Percentiles rank a stretch among this genome's conserved stretches.
These are phyloP conservation scores for Dimocarpus longan DNA, from an alignment of 345 rosid genomes.

Conservation along the genomic window DNA sequence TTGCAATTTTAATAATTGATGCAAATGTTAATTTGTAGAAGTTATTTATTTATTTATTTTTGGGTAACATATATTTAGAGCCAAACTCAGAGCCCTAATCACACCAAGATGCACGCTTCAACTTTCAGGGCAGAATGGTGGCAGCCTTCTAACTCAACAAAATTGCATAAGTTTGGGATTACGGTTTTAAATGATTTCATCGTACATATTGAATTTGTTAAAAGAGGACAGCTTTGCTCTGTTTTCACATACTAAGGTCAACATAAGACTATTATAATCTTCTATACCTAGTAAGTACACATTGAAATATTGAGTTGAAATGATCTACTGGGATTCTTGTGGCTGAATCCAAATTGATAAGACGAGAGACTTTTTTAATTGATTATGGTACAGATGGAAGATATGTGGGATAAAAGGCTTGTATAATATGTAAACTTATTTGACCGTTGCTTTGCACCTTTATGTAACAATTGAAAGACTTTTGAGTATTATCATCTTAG, in stretches of 20 bases:
- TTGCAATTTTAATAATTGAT: not conserved
- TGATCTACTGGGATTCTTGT: not conserved
- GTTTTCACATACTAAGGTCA: not conserved
- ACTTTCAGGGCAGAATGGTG: not conserved
- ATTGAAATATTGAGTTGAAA: not conserved
- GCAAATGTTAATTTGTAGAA: not conserved
- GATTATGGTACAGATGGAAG: not conserved
- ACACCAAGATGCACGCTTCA: not conserved
- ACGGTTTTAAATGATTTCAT: not conserved
- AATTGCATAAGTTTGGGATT: not conserved
- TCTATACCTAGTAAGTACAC: not conserved
- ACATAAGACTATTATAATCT: not conserved
- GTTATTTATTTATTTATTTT: not conserved
- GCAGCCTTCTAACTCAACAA: not conserved
- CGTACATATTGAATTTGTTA: not conserved
- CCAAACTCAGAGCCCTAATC: not conserved
- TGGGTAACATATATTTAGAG: not conserved
- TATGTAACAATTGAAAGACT: not conserved
- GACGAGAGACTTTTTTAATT: not conserved
- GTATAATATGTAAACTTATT: not conserved
- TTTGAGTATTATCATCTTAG: not conserved
- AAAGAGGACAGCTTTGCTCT: not conserved
- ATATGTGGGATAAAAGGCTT: not conserved
- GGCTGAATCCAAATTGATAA: not conserved
- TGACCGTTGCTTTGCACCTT: not conserved